Conservation (phyloP, 306 rosid species). For the Pueraria montana region DNA sequence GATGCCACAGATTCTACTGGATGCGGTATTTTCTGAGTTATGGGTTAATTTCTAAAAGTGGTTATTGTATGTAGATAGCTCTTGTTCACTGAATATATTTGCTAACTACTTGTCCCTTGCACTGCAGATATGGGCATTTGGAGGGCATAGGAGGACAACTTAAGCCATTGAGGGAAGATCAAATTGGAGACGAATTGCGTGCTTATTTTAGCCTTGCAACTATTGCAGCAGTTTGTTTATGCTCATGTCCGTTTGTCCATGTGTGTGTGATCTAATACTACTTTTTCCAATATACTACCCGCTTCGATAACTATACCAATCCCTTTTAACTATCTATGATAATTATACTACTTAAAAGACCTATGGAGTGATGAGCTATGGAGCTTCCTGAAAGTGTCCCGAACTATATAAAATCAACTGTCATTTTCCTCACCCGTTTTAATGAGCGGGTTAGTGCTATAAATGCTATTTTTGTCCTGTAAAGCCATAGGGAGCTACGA, state of each 20-base stretch:
- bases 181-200: constrained; percentile 29
- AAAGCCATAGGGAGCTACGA: too few species aligned
- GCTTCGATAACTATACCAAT: background rate
- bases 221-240: constrained; percentile 37
- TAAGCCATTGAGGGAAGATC: constrained; percentile 15
- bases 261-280: constrained; percentile 48
- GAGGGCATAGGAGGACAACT: constrained; percentile 52
- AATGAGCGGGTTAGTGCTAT: too few species aligned
- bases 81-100: background rate
- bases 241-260: constrained; percentile 22
- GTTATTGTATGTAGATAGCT: background rate
- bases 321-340: constrained; percentile 4
- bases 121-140: constrained; percentile 62
- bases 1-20: background rate
- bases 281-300: constrained; percentile 27
- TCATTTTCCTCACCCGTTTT: background rate
- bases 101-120: constrained; percentile 29
- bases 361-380: background rate
- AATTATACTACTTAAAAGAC: background rate
- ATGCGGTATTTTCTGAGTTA: background rate
- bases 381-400: constrained; percentile 3
- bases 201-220: constrained; percentile 28
- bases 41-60: background rate
- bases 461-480: too few species aligned
- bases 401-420: background rate